Evolutionary conservation across 2,329 filamentous ascomycete genomes (phyloP), one percentile per base, ranked within the genome.

Genomic region (Teratosphaeriaceae sp.): DNA sequence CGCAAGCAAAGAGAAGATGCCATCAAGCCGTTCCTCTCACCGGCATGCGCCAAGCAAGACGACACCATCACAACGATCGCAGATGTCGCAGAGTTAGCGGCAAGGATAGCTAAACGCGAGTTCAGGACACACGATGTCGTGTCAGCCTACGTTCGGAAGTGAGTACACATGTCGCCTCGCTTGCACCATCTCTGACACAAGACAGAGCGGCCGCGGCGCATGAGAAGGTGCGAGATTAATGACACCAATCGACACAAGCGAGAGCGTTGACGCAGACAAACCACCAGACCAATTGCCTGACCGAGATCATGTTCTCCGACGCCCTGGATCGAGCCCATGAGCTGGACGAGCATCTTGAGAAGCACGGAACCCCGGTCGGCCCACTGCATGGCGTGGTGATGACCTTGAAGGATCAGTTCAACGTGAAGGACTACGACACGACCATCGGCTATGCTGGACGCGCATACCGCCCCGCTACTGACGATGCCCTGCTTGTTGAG

Each of bases 371-470:
- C 22, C 47, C 51, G 0, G 19, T 55, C 13, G 58, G 59, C 12
- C 58, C 59, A 20, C 63, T 56, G 2, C 49, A 57, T 46, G 73
- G 57, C 34, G 49, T 70, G 12, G 61, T 64, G 1, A 62, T 72
- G 35, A 70, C 68, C 0, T 50, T 75, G 3, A 79, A 79, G 47
- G 76, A 79, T 21, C 75, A 79, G 35, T 79, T 79, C 52, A 66
- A 78, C 24, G 61, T 79, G 29, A 67, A 68, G 39, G 73, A 70
- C 1, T 53, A 66, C 13, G 72, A 79, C 45, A 71, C 68, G 0
- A 75, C 74, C 0, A 49, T 77, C 3, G 74, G 73, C 9, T 79
- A 77, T 48, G 69, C 74, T 4, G 67, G 65, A 7, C 64, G 66
- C 36, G 67, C 73, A 0, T 73, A 73, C 42, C 56, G 66, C 1